Evolutionary conservation across 2,329 filamentous ascomycete genomes (phyloP).

Genomic region (Colletotrichum filicis): DNA sequence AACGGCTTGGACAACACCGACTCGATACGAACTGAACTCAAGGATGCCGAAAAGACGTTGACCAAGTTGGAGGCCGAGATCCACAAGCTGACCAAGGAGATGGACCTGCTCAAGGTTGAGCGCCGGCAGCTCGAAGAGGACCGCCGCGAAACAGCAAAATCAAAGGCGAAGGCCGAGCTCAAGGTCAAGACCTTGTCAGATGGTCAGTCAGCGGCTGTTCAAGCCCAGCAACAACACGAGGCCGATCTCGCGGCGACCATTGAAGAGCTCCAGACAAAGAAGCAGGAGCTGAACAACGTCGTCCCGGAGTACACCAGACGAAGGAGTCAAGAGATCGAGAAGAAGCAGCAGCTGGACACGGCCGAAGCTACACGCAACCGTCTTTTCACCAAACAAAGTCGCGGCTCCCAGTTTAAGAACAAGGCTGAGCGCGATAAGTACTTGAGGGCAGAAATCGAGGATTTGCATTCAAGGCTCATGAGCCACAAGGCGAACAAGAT

Average conservation of each 20-base stretch:
- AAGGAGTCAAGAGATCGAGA: conserved; percentile 76
- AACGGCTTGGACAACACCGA: conserved; percentile 88
- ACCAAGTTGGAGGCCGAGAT: conserved; percentile 82
- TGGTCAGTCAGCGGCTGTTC: conserved; percentile 81
- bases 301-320: conserved; percentile 80
- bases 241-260: conserved; percentile 78
- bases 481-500: conserved; percentile 86
- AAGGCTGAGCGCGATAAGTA: conserved; percentile 90
- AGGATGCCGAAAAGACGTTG: conserved; percentile 83
- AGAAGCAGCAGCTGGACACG: conserved; percentile 78
- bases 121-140: conserved; percentile 90
- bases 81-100: conserved; percentile 80
- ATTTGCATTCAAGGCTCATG: conserved; percentile 80
- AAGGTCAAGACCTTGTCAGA: conserved; percentile 86
- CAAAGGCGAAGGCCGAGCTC: conserved; percentile 86
- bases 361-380: conserved; percentile 81
- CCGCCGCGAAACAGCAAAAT: conserved; percentile 81
- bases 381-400: conserved; percentile 91
- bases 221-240: conserved; percentile 77
- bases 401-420: conserved; percentile 86
- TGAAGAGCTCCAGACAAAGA: conserved; percentile 78
- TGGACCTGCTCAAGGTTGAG: conserved; percentile 87
- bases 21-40: conserved; percentile 79
- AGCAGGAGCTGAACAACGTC: conserved; percentile 80
- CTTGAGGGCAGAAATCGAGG: conserved; percentile 82